Evolutionary conservation across 768 basidiomycete species (phyloP).

Genomic region (Lactarius tabidus): DNA sequence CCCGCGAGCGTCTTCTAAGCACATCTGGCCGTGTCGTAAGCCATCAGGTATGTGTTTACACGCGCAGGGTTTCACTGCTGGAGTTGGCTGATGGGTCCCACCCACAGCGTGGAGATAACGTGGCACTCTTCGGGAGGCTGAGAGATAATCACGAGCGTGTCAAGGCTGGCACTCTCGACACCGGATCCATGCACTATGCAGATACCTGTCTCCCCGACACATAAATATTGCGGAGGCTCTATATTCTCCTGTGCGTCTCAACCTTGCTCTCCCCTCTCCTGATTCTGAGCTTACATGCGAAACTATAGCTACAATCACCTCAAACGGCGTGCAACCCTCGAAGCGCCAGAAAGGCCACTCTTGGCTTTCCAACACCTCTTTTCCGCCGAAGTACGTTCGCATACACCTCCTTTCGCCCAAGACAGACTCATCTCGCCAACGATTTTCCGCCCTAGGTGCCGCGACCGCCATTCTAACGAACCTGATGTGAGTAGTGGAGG

Average conservation of each 20-base stretch:
- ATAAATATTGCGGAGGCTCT: too few relatives aligned
- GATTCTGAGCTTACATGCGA: too few relatives aligned
- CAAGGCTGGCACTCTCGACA: slow-evolving; percentile 15
- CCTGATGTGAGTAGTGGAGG: too few relatives aligned
- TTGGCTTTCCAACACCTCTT: slow-evolving; percentile 79
- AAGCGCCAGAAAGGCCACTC: too few relatives aligned
- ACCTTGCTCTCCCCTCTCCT: neutral
- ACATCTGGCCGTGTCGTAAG: slow-evolving; percentile 70
- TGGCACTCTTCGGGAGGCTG: slow-evolving; percentile 11
- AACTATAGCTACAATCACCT: too few relatives aligned
- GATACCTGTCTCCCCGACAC: too few relatives aligned
- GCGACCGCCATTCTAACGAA: slow-evolving; percentile 93
- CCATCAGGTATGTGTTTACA: slow-evolving; percentile 61
- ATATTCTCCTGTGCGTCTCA: slow-evolving; percentile 70
- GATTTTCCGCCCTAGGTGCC: slow-evolving; percentile 57
- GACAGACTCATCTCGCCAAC: slow-evolving; percentile 10
- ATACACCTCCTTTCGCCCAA: slow-evolving; percentile 21
- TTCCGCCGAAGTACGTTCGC: slow-evolving; percentile 95
- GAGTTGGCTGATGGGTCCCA: neutral
- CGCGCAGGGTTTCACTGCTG: neutral
- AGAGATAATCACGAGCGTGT: slow-evolving; percentile 5
- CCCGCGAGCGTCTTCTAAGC: slow-evolving; percentile 45
- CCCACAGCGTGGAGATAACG: slow-evolving; percentile 18
- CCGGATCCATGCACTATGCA: slow-evolving; percentile 56
- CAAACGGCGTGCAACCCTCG: too few relatives aligned